Base-by-base conservation (phyloP, 305 asterid genomes). In the Andrographis paniculata region DNA sequence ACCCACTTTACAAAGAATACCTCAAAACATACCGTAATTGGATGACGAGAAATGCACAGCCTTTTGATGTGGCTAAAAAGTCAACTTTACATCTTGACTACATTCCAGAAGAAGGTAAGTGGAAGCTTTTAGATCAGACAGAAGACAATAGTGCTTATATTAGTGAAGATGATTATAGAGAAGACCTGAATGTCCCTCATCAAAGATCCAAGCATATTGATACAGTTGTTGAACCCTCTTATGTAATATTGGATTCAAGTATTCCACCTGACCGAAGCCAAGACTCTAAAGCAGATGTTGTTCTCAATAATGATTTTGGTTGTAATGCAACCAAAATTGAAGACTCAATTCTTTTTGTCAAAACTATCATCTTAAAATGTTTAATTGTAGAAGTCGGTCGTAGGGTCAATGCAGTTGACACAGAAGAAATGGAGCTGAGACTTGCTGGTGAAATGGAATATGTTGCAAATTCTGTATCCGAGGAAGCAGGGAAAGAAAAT, bases 71-170 rank as follows among this genome's bases (percentile, higher is more conserved):
- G 69, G 76, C 65, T 64, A 64, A 73, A 61, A 54, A 68, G 24
- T 24, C 80, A 40, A 63, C 80, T 51, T 61, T 80, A 40, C 58
- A 75, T 72, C 74, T 86, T 15, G 77, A 78, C 50, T 80, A 76
- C 72, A 56, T 68, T 48, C 89, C 93, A 46, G 87, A 87, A 64
- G 95, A 76, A 77, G 87, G 81, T 27, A 75, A 63, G 64, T 77
- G 85, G 94, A 84, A 79, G 71, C 76, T 80, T 52, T 67, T 74
- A 69, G 84, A 76, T 52, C 64, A 61, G 57, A 56, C 66, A 50
- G 72, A 73, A 55, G 63, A 65, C 22, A 48, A 51, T 51, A 68
- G 19, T 68, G 70, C 55, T 43, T 57, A 31, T 19, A 40, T 37
- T 56, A 63, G 30, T 49, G 69, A 42, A 48, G 59, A 47, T 50